Base-by-base conservation (phyloP, 345 rosid genomes). In the Eutrema heterophyllum region DNA sequence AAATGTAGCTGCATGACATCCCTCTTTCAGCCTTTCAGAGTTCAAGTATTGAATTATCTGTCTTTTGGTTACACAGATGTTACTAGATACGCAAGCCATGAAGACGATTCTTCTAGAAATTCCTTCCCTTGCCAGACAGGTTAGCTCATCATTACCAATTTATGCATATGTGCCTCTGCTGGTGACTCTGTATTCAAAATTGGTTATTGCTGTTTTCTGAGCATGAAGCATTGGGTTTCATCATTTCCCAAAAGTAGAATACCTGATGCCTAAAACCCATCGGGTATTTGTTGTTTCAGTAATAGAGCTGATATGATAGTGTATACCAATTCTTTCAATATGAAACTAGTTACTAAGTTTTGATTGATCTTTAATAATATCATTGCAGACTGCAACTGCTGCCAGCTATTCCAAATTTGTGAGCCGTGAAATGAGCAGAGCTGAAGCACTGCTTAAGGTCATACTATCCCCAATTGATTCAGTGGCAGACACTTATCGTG, bases 381-480 rank as follows among this genome's bases (percentile, higher is more conserved):
- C 50, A 49, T 58, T 66, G 59, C 86, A 95, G 99, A 82, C 92
- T 32, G 79, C 99, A 29, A 79, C 83, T 71, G 96, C 98, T 82
- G 89, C 96, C 38, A 89, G 91, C 80, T 95, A 92, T 77, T 84
- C 92, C 6, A 92, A 90, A 86, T 95, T 95, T 75, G 96, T 95
- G 46, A 95, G 94, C 83, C 94, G 98, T 68, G 98, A 92, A 86
- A 95, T 95, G 99, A 92, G 99, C 87, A 90, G 91, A 87, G 99
- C 98, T 66, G 99, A 95, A 89, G 98, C 99, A 73, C 96, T 95
- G 69, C 82, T 95, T 65, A 95, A 95, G 98, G 99, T 95, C 62
- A 90, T 95, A 81, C 83, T 95, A 44, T 95, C 99, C 44, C 99
- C 99, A 15, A 76, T 88, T 14, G 99, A 95, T 83, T 95, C 99